Base-by-base conservation (phyloP, 1,284 basidiomycete species). In the Cryptococcus jaspeensis region DNA sequence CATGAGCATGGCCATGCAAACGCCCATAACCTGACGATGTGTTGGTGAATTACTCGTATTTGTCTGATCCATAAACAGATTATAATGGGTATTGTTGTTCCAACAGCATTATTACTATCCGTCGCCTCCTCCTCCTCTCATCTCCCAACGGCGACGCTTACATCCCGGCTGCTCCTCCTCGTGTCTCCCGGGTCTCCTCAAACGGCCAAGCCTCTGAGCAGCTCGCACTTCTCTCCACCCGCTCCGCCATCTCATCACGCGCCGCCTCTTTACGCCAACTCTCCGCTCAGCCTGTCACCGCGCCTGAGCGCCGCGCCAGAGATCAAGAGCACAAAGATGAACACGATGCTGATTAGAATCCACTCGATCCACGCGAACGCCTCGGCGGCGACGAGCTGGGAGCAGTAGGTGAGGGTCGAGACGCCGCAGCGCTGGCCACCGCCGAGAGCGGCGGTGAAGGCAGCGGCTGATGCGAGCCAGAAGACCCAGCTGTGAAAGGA, bases 341-440 rank as follows among this genome's bases (percentile, higher is more conserved):
- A 60, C 23, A 64, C 56, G 53, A 74, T 35, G 44, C 70, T 71
- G 53, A 78, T 64, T 53, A 78, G 39, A 66, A 79, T 78, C 64
- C 66, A 76, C 54, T 68, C 60, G 56, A 78, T 75, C 78, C 78
- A 79, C 5, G 69, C 77, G 52, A 79, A 79, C 2, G 75, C 76
- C 61, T 74, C 70, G 51, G 72, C 64, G 8, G 76, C 71, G 41
- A 72, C 63, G 57, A 72, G 67, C 55, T 74, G 72, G 44, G 54
- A 58, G 66, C 73, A 76, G 70, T 75, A 69, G 35, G 56, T 53
- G n/a, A 74, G 38, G 56, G 48, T 40, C 23, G 61, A 59, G 37
- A 41, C 40, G 35, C 61, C 53, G 56, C 78, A 78, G 54, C 65
- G 52, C 42, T 68, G 55, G 18, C 73, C 72, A 53, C 76, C 74